Evolutionary conservation across 225 moss, liverwort and hornwort genomes (phyloP), one percentile per base, ranked within the genome.

Genomic region (Climacium dendroides): DNA sequence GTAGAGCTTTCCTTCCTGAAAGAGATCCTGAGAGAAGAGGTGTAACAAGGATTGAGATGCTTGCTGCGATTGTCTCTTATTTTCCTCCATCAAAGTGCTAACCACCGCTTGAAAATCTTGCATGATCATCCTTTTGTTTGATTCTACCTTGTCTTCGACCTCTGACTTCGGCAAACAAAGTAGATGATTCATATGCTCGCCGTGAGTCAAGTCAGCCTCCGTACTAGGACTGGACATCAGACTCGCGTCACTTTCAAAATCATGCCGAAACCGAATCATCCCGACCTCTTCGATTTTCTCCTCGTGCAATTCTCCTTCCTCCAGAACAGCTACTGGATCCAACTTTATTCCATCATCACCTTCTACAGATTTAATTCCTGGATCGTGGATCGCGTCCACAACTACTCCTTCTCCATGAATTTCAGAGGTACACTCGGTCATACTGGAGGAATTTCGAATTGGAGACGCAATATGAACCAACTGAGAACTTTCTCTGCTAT

Each of bases 21-120:
- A 62, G 54, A 83, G 70, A 74, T 94, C 85, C 54, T 92, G 88
- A 22, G 89, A 74, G 41, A 95, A 90, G 53, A 99, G 93, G 75
- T 91, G 95, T 85, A 85, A 84, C 54, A 99, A 92, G 10, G 94
- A 89, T 28, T 92, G 89, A 64, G 89, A 91, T 32, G 99, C 94
- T 86, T 90, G 91, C 76, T 83, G 90, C 60, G 99, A 96, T 81
- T 91, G 86, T 83, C 88, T 90, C 86, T 90, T 94, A 83, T 99
- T 99, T 78, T 94, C 94, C 61, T 94, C 89, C 82, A 97, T 88
- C 91, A 97, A 77, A 41, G 87, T 78, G 54, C 87, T 90, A 6
- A 93, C 92, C 84, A 88, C 72, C 47, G 79, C 88, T 83, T 91
- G 89, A 72, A 91, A 85, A 86, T 91, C 92, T 61, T 83, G 89